These are phyloP conservation scores for Tetrahymena thermophila DNA, from an alignment of 73 alveolate genomes.

Conservation along the genomic window DNA sequence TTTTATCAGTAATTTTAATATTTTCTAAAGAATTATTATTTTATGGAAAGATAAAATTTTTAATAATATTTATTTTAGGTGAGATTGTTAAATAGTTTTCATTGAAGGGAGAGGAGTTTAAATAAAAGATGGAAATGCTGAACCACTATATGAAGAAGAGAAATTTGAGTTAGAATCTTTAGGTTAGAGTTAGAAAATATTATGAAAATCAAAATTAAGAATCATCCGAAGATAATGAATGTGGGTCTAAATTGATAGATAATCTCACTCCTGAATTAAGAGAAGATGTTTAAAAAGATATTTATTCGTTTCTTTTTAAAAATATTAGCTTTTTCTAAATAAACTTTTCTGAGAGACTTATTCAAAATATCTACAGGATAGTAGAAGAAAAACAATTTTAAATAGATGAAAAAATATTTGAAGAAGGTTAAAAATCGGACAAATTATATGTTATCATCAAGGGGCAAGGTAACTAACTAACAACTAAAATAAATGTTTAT, in stretches of 20 bases:
- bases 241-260: neutral
- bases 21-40: too few species aligned
- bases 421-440: neutral
- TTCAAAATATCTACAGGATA: neutral
- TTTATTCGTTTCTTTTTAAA: neutral
- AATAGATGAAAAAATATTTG: neutral
- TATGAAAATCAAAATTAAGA: neutral
- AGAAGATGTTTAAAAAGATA: neutral
- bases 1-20: too few species aligned
- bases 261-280: neutral
- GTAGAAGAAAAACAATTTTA: neutral
- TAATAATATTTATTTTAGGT: neutral
- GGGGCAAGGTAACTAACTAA: neutral
- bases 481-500: neutral
- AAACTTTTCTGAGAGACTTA: neutral
- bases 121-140: neutral
- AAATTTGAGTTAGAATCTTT: neutral
- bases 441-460: neutral
- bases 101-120: neutral
- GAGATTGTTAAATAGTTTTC: neutral
- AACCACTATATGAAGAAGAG: neutral
- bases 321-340: neutral
- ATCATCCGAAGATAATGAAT: neutral
- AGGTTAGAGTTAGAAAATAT: neutral
- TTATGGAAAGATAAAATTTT: too few species aligned